phyloP scores from a whole-genome alignment of 2,329 filamentous ascomycete genomes.

The Verticillium dahliae region DNA sequence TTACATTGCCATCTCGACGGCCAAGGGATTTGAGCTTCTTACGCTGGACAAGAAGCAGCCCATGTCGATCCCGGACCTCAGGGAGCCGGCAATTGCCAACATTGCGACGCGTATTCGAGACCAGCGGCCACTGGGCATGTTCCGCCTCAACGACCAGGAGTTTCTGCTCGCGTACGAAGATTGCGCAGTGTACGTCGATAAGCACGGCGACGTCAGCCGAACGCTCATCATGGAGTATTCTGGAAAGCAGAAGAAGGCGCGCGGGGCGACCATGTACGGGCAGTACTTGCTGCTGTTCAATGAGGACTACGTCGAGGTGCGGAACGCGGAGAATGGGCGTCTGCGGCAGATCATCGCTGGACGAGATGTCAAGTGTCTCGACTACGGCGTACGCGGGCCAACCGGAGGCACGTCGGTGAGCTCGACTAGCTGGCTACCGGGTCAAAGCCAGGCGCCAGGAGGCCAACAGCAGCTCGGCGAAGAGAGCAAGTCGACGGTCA shows the following conservation, averaged over 20 bases:
- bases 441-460: slow-evolving; percentile 22
- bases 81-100: slow-evolving; percentile 69
- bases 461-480: slow-evolving; percentile 25
- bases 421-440: slow-evolving; percentile 22
- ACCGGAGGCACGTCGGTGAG: slow-evolving; percentile 39
- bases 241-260: slow-evolving; percentile 74
- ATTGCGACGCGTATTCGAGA: slow-evolving; percentile 79
- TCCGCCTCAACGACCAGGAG: slow-evolving; percentile 84
- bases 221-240: slow-evolving; percentile 98
- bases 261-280: slow-evolving; percentile 80
- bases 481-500: slow-evolving; percentile 68
- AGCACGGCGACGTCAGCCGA: slow-evolving; percentile 90
- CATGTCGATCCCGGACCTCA: slow-evolving; percentile 86
- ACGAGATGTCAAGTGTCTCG: slow-evolving; percentile 80
- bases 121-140: slow-evolving; percentile 89
- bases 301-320: slow-evolving; percentile 92
- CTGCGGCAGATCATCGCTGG: slow-evolving; percentile 92
- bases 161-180: slow-evolving; percentile 93
- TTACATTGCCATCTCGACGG: slow-evolving; percentile 84
- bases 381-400: slow-evolving; percentile 68
- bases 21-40: slow-evolving; percentile 90
- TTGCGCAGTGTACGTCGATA: slow-evolving; percentile 96
- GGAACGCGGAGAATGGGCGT: slow-evolving; percentile 92
- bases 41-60: slow-evolving; percentile 96
- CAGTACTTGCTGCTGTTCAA: slow-evolving; percentile 92